Percentiles rank a stretch among this genome's conserved stretches.
These are phyloP conservation scores for Candida caryicola DNA, from an alignment of 805 yeast species.

Conservation along the genomic window DNA sequence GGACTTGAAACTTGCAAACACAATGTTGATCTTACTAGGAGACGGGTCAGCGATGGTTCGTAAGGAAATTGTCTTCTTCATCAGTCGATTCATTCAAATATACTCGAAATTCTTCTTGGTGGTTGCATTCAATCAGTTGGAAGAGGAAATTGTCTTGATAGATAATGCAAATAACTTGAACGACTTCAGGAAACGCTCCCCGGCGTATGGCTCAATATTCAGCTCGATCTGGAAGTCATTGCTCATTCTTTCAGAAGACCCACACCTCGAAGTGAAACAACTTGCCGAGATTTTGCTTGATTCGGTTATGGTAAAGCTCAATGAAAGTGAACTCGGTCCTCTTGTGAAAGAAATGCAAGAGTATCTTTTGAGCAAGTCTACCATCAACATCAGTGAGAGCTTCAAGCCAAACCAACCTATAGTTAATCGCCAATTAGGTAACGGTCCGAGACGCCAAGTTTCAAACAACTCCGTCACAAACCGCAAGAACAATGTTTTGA, in stretches of 20 bases:
- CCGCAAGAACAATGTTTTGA: conserved; percentile 22
- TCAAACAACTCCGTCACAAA: conserved; percentile 23
- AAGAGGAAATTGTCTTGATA: conserved; percentile 68
- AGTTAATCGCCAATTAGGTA: conserved; percentile 27
- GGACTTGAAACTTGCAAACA: conserved; percentile 67
- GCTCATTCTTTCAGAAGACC: conserved; percentile 79
- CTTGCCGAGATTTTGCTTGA: conserved; percentile 76
- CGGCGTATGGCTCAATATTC: conserved; percentile 85
- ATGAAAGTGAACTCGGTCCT: conserved; percentile 62
- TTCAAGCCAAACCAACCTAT: conserved; percentile 42
- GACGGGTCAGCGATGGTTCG: conserved; percentile 92
- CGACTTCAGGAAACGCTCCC: conserved; percentile 61
- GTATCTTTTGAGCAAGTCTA: conserved; percentile 52
- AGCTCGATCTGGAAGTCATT: conserved; percentile 86
- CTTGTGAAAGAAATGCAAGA: conserved; percentile 66
- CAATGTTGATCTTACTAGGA: conserved; percentile 62
- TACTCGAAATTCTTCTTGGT: conserved; percentile 76
- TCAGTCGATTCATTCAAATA: conserved; percentile 68
- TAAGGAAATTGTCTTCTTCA: conserved; percentile 74
- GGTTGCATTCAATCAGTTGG: conserved; percentile 80
- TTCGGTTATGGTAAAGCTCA: conserved; percentile 59
- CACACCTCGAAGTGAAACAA: conserved; percentile 74
- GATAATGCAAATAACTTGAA: conserved; percentile 62
- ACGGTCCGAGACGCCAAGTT: conserved; percentile 18
- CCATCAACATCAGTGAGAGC: conserved; percentile 37